Base-by-base conservation (phyloP, 208 protist species). In the Acanthamoeba divionensis region DNA sequence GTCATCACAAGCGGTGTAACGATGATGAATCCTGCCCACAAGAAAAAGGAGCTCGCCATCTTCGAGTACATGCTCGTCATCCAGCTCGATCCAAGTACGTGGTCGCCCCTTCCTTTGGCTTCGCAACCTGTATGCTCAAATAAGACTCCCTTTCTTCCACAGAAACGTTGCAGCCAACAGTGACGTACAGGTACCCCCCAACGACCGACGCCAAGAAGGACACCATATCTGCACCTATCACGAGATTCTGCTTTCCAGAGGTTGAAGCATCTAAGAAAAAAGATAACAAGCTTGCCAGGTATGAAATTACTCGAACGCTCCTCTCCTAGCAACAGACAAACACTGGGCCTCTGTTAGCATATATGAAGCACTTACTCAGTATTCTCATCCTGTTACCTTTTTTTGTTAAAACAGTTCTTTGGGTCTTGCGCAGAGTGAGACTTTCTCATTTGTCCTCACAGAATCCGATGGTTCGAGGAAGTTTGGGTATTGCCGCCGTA, bases 391-490 rank as follows among this genome's bases (percentile, higher is more conserved):
- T n/a, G n/a, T n/a, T n/a, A n/a, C n/a, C n/a, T n/a, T n/a, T n/a
- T n/a, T n/a, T n/a, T n/a, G n/a, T n/a, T n/a, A n/a, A n/a, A n/a
- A n/a, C n/a, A n/a, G n/a, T n/a, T n/a, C n/a, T n/a, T n/a, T n/a
- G n/a, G n/a, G n/a, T n/a, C n/a, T n/a, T n/a, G n/a, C n/a, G n/a
- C 77, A 86, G 54, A 89, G 90, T 65, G 91, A 93, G 65, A 93
- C 91, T 18, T 93, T 93, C 36, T 90, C 69, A 15, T 93, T 93
- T 65, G 91, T 93, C 7, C 54, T 93, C n/a, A 93, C 91, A 54
- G 90, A 79, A 13, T 36, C 48, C 5, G 91, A 93, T 33, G 91
- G 91, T 7, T 71, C 71, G 7, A 88, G 91, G 73, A 54, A 85
- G 15, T 93, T 92, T 47, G 91, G 89, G 21, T 93, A 93, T 66